A percentile compares a stretch with the other conserved stretches of the same genome.
These are phyloP conservation scores for Colletotrichum cereale DNA, from an alignment of 2,329 filamentous ascomycete genomes.

Conservation along the genomic window DNA sequence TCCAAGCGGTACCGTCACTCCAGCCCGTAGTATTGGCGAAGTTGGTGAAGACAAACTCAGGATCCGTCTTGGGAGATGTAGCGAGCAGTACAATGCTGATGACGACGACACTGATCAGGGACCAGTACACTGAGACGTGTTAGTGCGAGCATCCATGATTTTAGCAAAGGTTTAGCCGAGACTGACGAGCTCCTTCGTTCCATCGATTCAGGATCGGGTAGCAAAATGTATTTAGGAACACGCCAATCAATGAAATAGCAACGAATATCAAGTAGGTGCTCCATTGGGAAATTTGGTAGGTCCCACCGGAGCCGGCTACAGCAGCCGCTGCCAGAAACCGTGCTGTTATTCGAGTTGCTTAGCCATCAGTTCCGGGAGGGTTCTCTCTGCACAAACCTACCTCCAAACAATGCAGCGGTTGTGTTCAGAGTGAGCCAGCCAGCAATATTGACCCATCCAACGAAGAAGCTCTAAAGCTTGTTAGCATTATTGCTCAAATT, in stretches of 20 bases:
- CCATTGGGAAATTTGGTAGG: constrained; percentile 53
- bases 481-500: neutral
- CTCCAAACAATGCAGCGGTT: constrained; percentile 57
- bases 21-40: constrained; percentile 61
- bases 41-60: constrained; percentile 57
- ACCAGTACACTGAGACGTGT: constrained; percentile 54
- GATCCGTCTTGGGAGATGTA: constrained; percentile 57
- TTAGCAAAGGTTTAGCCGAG: no score
- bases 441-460: constrained; percentile 60
- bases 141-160: neutral
- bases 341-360: constrained; percentile 44
- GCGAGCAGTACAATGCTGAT: constrained; percentile 58
- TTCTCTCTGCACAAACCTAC: constrained; percentile 42
- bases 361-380: neutral
- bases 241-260: constrained; percentile 52
- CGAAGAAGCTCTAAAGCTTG: constrained; percentile 54
- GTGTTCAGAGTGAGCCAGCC: constrained; percentile 61
- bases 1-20: constrained; percentile 61
- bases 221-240: constrained; percentile 55
- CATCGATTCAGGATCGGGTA: constrained; percentile 56
- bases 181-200: constrained; percentile 56
- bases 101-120: constrained; percentile 55
- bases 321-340: constrained; percentile 58
- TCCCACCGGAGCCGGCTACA: constrained; percentile 54
- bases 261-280: constrained; percentile 59